Evolutionary conservation across 345 rosid genomes (phyloP).

Genomic region (Laguncularia racemosa): DNA sequence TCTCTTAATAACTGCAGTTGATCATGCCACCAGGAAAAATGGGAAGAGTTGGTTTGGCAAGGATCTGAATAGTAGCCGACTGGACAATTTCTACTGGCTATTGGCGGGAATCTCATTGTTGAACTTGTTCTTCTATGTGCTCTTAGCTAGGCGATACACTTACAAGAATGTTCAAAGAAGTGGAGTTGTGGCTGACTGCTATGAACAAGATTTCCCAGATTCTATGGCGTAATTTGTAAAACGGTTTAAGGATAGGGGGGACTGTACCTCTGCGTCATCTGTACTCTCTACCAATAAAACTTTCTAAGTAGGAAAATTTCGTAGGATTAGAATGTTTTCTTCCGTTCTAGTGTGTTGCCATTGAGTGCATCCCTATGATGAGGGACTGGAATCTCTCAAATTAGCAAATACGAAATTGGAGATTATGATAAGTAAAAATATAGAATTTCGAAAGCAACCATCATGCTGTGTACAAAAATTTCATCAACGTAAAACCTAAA

Average conservation of each 20-base stretch:
- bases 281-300: no score
- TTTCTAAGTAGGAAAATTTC: no score
- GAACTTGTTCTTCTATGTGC: slow-evolving; percentile 46
- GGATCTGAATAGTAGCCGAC: slow-evolving; percentile 65
- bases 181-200: slow-evolving; percentile 57
- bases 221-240: slow-evolving; percentile 7
- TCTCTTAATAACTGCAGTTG: slow-evolving; percentile 49
- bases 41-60: slow-evolving; percentile 75
- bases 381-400: no score
- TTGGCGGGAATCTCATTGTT: slow-evolving; percentile 40
- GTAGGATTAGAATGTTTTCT: no score
- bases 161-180: slow-evolving; percentile 71
- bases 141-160: slow-evolving; percentile 52
- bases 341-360: no score
- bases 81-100: slow-evolving; percentile 77
- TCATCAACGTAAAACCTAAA: no score
- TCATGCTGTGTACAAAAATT: no score
- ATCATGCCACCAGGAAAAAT: slow-evolving; percentile 30
- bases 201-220: slow-evolving; percentile 20
- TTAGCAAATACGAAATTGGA: no score
- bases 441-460: no score
- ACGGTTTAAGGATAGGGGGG: slow-evolving; percentile 10
- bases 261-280: no score
- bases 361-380: no score
- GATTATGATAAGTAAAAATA: no score